These are phyloP conservation scores for Skeletonema grethae DNA, from an alignment of 108 stramenopile species.

Conservation along the genomic window DNA sequence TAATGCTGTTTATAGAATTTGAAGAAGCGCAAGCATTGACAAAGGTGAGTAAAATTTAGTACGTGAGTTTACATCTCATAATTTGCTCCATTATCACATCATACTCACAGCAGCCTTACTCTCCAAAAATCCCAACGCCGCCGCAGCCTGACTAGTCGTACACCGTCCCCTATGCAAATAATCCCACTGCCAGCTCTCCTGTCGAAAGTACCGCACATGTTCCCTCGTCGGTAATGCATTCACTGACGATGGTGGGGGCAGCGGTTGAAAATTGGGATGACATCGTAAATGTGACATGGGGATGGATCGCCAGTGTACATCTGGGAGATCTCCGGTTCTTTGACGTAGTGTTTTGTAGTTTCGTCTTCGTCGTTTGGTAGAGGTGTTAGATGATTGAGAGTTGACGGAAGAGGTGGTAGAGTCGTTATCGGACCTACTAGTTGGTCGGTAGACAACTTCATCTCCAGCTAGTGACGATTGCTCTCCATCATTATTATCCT, in stretches of 20 bases:
- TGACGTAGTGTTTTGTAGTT: slow-evolving; percentile 11
- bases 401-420: neutral
- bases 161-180: slow-evolving; percentile 79
- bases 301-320: slow-evolving; percentile 77
- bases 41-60: no score
- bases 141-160: slow-evolving; percentile 82
- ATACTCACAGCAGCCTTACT: slow-evolving; percentile 49
- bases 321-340: slow-evolving; percentile 67
- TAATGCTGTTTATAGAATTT: neutral
- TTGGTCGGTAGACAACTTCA: neutral
- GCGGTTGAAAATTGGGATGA: slow-evolving; percentile 72
- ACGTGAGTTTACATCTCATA: no score
- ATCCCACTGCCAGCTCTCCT: slow-evolving; percentile 92
- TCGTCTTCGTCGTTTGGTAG: neutral
- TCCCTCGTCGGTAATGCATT: slow-evolving; percentile 49
- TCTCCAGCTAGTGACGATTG: neutral
- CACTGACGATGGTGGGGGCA: slow-evolving; percentile 52
- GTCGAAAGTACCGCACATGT: slow-evolving; percentile 79
- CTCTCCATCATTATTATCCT: neutral
- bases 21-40: no score
- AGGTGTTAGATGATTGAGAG: slow-evolving; percentile 1
- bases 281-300: slow-evolving; percentile 78
- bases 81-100: no score
- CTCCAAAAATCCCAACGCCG: slow-evolving; percentile 77
- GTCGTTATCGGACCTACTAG: neutral